phyloP scores from a whole-genome alignment of 78 protist species.

The Guillardia theta region DNA sequence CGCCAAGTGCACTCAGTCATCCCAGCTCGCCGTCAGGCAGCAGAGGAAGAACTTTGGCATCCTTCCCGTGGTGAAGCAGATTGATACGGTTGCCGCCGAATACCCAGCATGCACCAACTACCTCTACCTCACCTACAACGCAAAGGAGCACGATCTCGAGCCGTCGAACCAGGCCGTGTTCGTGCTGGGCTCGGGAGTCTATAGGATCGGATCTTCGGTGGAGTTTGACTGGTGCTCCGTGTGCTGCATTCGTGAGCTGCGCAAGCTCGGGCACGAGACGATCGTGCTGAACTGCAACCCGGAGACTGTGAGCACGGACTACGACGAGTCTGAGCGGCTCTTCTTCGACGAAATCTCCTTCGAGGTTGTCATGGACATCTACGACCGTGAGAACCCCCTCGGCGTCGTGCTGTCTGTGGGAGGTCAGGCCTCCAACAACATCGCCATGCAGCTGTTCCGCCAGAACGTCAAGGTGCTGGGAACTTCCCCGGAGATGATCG shows the following conservation, averaged over 20 bases:
- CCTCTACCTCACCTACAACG: slow-evolving; percentile 93
- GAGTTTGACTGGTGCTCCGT: slow-evolving; percentile 76
- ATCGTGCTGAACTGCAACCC: slow-evolving; percentile 98
- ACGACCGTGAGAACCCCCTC: slow-evolving; percentile 62
- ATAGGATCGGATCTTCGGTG: slow-evolving; percentile 87
- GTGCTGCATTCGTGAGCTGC: slow-evolving; percentile 51
- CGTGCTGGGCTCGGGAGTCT: slow-evolving; percentile 87
- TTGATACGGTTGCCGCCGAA: slow-evolving; percentile 96
- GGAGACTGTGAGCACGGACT: slow-evolving; percentile 95
- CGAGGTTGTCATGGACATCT: slow-evolving; percentile 88
- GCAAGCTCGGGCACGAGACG: slow-evolving; percentile 73
- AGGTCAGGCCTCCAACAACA: slow-evolving; percentile 79
- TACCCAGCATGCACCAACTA: slow-evolving; percentile 93
- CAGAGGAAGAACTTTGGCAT: slow-evolving; percentile 35
- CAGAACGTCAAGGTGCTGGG: slow-evolving; percentile 79
- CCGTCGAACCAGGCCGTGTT: not conserved
- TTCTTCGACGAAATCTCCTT: slow-evolving; percentile 81
- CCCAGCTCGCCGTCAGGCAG: slow-evolving; percentile 72
- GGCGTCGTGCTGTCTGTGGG: slow-evolving; percentile 49
- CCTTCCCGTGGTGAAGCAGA: slow-evolving; percentile 90
- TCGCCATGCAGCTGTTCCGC: slow-evolving; percentile 75
- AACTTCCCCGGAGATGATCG: slow-evolving; percentile 89
- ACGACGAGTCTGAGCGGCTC: slow-evolving; percentile 91
- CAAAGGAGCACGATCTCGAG: slow-evolving; percentile 69
- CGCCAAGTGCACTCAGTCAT: slow-evolving; percentile 52